Conservation (phyloP, 2,329 filamentous ascomycete species). For the Trichophyton simii region DNA sequence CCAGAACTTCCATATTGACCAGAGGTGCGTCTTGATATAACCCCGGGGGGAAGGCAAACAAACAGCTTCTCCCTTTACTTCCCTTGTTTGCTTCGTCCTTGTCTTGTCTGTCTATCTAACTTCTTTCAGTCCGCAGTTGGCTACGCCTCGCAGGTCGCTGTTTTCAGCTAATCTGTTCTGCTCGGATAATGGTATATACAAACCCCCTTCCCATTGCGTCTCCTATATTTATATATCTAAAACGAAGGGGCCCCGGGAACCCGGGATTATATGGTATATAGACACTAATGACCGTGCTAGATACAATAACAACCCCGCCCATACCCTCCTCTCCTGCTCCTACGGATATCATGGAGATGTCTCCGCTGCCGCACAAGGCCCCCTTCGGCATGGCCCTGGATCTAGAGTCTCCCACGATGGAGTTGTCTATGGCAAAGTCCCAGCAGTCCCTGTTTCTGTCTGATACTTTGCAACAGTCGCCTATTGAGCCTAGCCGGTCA, state of each 20-base stretch:
- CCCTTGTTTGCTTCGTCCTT: slow-evolving; percentile 13
- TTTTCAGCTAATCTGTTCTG: slow-evolving; percentile 63
- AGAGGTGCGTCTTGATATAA: slow-evolving; percentile 49
- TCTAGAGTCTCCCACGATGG: slow-evolving; percentile 59
- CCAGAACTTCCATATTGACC: slow-evolving; percentile 93
- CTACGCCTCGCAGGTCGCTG: slow-evolving; percentile 70
- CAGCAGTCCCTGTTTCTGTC: slow-evolving; percentile 22
- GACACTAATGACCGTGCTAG: slow-evolving; percentile 32
- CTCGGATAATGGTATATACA: slow-evolving; percentile 33
- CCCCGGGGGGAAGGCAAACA: neutral
- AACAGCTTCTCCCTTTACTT: neutral
- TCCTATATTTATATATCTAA: too few species aligned
- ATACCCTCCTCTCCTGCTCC: slow-evolving; percentile 66
- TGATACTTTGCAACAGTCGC: slow-evolving; percentile 30
- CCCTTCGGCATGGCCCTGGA: slow-evolving; percentile 49
- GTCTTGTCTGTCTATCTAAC: slow-evolving; percentile 12
- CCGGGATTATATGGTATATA: too few species aligned
- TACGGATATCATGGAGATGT: slow-evolving; percentile 82
- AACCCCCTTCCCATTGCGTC: neutral
- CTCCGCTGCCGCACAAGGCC: slow-evolving; percentile 78
- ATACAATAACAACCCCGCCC: slow-evolving; percentile 71
- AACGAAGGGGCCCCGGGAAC: too few species aligned
- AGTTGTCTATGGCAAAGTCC: slow-evolving; percentile 35
- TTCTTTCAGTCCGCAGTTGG: slow-evolving; percentile 57
- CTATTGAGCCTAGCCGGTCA: slow-evolving; percentile 21